phyloP scores from a whole-genome alignment of 2,329 filamentous ascomycete genomes.

The Ceratocystis lukuohia region DNA sequence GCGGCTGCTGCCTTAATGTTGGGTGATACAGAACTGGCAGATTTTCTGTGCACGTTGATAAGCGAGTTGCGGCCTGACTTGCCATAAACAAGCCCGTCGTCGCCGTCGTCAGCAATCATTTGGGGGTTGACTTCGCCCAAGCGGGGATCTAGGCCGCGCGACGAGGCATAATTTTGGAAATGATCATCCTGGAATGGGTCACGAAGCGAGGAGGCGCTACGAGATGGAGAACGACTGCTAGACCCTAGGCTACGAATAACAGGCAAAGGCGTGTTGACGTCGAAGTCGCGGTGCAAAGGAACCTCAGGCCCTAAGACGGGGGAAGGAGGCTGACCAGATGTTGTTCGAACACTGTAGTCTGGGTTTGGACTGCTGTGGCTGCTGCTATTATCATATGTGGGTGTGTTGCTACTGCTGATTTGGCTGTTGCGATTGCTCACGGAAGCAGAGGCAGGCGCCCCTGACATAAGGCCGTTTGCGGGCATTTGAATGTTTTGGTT shows the following conservation, averaged over 20 bases:
- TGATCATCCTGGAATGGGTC: slow-evolving; percentile 19
- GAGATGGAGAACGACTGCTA: slow-evolving; percentile 8
- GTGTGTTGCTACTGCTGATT: background rate
- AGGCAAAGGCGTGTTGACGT: slow-evolving; percentile 7
- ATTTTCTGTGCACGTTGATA: slow-evolving; percentile 34
- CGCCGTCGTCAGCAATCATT: slow-evolving; percentile 73
- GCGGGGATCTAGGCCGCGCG: slow-evolving; percentile 32
- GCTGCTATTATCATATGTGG: background rate
- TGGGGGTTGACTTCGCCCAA: slow-evolving; percentile 59
- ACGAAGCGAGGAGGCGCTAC: slow-evolving; percentile 12
- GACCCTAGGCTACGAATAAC: background rate
- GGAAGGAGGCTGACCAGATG: slow-evolving; percentile 7
- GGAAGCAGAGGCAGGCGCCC: background rate
- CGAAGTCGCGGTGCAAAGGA: slow-evolving; percentile 17
- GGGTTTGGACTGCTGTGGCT: background rate
- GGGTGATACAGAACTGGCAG: slow-evolving; percentile 28
- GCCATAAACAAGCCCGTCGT: slow-evolving; percentile 59
- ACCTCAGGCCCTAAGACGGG: slow-evolving; percentile 14
- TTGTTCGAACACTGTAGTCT: slow-evolving; percentile 10
- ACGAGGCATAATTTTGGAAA: slow-evolving; percentile 13
- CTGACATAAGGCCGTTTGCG: background rate
- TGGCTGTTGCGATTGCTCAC: slow-evolving; percentile 9
- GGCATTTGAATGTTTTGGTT: background rate
- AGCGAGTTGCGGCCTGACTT: slow-evolving; percentile 40
- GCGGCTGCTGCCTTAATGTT: slow-evolving; percentile 34